Evolutionary conservation across 352 stramenopile species (phyloP), one percentile per base, ranked within the genome.

Genomic region (Phytophthora fragariae): DNA sequence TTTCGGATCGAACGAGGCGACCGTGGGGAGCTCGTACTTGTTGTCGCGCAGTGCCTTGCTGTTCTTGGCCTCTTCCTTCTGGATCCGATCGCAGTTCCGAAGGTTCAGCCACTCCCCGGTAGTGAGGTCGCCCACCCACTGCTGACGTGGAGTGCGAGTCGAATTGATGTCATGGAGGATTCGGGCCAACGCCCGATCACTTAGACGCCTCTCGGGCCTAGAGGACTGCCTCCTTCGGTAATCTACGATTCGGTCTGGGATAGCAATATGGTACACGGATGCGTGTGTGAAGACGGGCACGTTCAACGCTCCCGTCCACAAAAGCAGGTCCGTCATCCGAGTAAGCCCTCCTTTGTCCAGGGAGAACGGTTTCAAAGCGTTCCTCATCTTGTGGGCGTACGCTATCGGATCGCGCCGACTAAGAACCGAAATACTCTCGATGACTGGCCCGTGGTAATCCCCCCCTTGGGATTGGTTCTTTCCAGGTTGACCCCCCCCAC

Each of bases 201-300:
- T 44, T 3, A 44, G 37, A 4, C 37, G 12, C 8, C 5, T 44
- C 5, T 44, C 37, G 37, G 37, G 8, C 37, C 15, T 44, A 2
- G 9, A 52, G 86, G 86, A 12, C 33, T 89, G 9, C 83, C 85
- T 7, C 63, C 78, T 37, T 41, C 64, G 9, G 79, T 92, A 46
- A 56, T 65, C 15, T 94, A 94, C 58, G 74, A 84, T 15, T 33
- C 65, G 21, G 77, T 82, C 56, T 98, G 93, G 93, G 93, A 98
- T 79, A 86, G 81, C 33, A 83, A 96, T 44, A 96, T 92, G 79
- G 86, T 97, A 19, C 91, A 95, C 63, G 93, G 93, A 59, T 98
- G 93, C 73, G 76, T 96, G 33, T 98, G 93, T 77, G 80, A 97
- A 68, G 71, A 85, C 27, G 90, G 86, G 19, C 11, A 41, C 35